Evolutionary conservation across 257 asterid genomes (phyloP).

Genomic region (Handroanthus guayacan): DNA sequence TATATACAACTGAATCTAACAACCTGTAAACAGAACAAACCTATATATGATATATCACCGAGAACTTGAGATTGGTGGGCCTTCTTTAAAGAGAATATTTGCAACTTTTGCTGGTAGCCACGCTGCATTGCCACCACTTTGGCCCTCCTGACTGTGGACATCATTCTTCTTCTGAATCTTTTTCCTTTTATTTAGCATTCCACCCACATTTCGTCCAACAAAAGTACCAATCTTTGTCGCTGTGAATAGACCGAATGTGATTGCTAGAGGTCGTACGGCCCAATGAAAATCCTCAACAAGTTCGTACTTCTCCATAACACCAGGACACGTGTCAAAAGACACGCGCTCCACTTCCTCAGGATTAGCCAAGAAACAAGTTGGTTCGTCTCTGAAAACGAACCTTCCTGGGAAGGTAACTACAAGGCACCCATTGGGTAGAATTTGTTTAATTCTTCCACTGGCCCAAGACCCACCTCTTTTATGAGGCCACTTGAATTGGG

Average conservation of each 20-base stretch:
- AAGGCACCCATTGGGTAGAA: conserved; percentile 73
- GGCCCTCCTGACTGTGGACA: conserved; percentile 16
- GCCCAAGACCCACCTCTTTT: conserved; percentile 56
- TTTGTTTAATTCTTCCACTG: conserved; percentile 55
- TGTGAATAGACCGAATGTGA: conserved; percentile 46
- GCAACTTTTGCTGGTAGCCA: conserved; percentile 45
- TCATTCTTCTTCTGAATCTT: conserved; percentile 31
- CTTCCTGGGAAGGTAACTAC: conserved; percentile 59
- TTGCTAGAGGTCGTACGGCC: conserved; percentile 61
- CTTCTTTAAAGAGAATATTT: conserved; percentile 43
- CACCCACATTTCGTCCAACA: conserved; percentile 44
- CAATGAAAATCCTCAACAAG: conserved; percentile 69
- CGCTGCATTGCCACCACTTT: conserved; percentile 24
- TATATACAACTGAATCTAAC: too few species aligned
- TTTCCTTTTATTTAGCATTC: conserved; percentile 5
- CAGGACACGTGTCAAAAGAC: conserved; percentile 59
- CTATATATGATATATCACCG: neutral
- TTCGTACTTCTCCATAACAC: conserved; percentile 64
- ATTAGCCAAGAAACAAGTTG: conserved; percentile 51
- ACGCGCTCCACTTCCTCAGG: conserved; percentile 65
- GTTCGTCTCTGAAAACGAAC: conserved; percentile 44
- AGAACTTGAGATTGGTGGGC: conserved; percentile 24
- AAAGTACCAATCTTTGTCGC: conserved; percentile 51
- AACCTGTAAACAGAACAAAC: neutral
- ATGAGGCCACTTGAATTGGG: conserved; percentile 65